Percentiles rank a stretch among this genome's conserved stretches.
Conservation (phyloP, 495 filamentous ascomycete species). For the Tetracladium marchalianum region DNA sequence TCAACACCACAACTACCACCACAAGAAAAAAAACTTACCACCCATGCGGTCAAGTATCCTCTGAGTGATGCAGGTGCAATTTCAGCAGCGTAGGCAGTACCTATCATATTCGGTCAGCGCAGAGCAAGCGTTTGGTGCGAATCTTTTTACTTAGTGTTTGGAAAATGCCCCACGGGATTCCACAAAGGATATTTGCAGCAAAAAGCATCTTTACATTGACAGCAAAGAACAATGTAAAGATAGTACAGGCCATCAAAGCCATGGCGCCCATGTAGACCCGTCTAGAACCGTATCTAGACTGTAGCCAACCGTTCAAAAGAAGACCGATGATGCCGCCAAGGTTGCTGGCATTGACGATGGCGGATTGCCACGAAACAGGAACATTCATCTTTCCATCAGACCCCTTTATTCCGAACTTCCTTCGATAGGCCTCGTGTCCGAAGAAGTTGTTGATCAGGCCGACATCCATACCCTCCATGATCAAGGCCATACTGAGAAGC, state of each 20-base stretch:
- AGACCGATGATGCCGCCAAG: constrained; percentile 24
- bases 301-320: constrained; percentile 35
- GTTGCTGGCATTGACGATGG: constrained; percentile 1
- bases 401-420: constrained; percentile 33
- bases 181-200: constrained; percentile 56
- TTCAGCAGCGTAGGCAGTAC: constrained; percentile 32
- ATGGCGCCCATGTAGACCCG: constrained; percentile 25
- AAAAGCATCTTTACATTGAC: constrained; percentile 48
- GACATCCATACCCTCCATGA: constrained; percentile 53
- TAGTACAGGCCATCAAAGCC: constrained; percentile 30
- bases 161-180: constrained; percentile 63
- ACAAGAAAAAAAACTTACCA: constrained; percentile 27
- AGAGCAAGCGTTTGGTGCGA: neutral
- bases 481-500: constrained; percentile 45
- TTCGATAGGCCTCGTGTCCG: constrained; percentile 27
- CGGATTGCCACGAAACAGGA: constrained; percentile 6
- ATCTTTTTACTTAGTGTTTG: constrained; percentile 9
- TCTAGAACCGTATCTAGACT: constrained; percentile 32
- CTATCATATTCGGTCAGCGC: constrained; percentile 27
- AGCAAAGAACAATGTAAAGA: constrained; percentile 52
- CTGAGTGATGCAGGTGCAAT: constrained; percentile 3
- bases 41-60: constrained; percentile 5
- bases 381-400: constrained; percentile 19
- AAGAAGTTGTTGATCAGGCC: constrained; percentile 32
- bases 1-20: constrained; percentile 1